Evolutionary conservation across 306 rosid species (phyloP), one percentile per base, ranked within the genome.

Genomic region (Comarum palustre): DNA sequence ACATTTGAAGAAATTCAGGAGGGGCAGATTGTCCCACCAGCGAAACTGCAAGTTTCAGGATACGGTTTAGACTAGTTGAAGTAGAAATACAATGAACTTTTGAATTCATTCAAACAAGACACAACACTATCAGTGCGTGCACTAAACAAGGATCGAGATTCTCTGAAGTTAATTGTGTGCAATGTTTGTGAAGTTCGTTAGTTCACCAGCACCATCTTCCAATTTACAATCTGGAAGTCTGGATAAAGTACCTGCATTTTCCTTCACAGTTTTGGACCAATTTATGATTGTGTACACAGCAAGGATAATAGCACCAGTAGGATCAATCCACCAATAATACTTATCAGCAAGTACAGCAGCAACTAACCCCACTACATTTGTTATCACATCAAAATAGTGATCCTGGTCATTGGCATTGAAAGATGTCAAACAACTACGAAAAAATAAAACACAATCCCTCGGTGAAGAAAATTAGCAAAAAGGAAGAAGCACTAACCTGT

Each of bases 1-100:
- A 76, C 86, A 84, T 91, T 86, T 90, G 92, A 78, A 95, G 71
- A 69, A 95, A 77, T 84, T 95, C 97, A 25, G 96, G 96, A 80
- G 99, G 86, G 52, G 99, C 99, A 22, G 99, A 87, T 80, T 91
- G 92, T 75, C 99, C 97, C 63, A 95, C 93, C 1, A 95, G 84
- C 5, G 99, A 87, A 80, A 80, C 99, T 95, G 77, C 77, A 71
- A 61, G 54, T 61, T 72, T 51, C 6, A 41, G 10, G 38, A 22
- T 31, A 6, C 27, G 27, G 25, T 45, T 45, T 66, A 22, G 36
- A 9, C 25, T 17, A 41, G 47, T 34, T 11, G 7, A 72, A 57
- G 47, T 22, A 42, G 12, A 63, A 34, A 63, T 20, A 57, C 15
- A 11, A 50, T 1, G 15, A 29, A 41, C 34, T 43, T 16, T 4